Conservation (phyloP, 2,329 filamentous ascomycete species). For the Raffaelea ambrosiae region DNA sequence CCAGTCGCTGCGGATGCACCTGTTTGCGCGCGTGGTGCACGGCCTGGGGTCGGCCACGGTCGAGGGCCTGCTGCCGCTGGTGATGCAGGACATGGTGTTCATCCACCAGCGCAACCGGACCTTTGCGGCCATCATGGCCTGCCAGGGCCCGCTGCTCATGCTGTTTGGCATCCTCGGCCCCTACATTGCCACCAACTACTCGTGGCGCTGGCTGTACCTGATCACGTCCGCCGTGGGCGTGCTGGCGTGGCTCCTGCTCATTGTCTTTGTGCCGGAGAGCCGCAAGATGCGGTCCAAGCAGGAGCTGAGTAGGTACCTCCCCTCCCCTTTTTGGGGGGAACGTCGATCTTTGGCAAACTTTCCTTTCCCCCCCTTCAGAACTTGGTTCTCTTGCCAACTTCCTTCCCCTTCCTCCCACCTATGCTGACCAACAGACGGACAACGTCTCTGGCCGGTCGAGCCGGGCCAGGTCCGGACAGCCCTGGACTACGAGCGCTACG, state of each 20-base stretch:
- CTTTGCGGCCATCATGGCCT: slow-evolving; percentile 21
- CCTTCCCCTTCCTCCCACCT: no score
- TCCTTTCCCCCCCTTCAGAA: no score
- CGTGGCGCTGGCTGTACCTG: slow-evolving; percentile 26
- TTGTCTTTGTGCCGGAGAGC: slow-evolving; percentile 19
- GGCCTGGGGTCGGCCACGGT: slow-evolving; percentile 26
- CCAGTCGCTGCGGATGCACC: slow-evolving; percentile 14
- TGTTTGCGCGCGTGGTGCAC: slow-evolving; percentile 23
- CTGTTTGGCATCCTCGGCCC: slow-evolving; percentile 21
- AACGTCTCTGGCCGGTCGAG: slow-evolving; percentile 8
- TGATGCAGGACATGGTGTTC: slow-evolving; percentile 29
- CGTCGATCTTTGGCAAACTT: no score
- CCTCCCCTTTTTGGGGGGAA: no score
- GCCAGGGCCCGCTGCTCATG: slow-evolving; percentile 22
- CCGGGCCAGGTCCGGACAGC: slow-evolving; percentile 17
- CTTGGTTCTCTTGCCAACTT: no score
- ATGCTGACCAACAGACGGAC: no score
- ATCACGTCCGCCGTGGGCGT: slow-evolving; percentile 22
- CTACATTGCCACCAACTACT: slow-evolving; percentile 21
- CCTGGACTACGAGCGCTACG: slow-evolving; percentile 11
- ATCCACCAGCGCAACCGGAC: slow-evolving; percentile 27
- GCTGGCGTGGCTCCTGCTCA: slow-evolving; percentile 23
- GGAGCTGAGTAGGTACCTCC: slow-evolving; percentile 19
- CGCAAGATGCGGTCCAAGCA: slow-evolving; percentile 19
- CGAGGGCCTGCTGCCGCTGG: slow-evolving; percentile 26